Conservation (phyloP, 306 rosid genomes). For the Delonix regia region DNA sequence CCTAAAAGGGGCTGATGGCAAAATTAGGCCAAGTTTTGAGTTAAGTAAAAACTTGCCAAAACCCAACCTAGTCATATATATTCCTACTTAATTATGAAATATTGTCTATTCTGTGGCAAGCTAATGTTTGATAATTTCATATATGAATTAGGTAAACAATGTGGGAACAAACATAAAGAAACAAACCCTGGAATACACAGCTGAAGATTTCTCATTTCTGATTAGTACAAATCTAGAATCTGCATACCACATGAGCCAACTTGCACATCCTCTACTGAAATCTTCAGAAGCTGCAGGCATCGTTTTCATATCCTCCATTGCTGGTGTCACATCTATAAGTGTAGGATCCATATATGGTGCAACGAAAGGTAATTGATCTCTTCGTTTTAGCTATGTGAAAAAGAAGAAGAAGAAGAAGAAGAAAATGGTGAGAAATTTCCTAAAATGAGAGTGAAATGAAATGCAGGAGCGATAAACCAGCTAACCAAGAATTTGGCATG, state of each 20-base stretch:
- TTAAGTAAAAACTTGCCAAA: no score
- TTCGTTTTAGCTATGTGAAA: not conserved
- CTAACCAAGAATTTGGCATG: slow-evolving; percentile 77
- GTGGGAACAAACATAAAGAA: slow-evolving; percentile 78
- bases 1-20: no score
- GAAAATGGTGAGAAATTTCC: no score
- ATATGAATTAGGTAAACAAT: slow-evolving; percentile 63
- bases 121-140: not conserved
- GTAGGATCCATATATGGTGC: slow-evolving; percentile 70
- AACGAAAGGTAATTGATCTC: slow-evolving; percentile 56
- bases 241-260: slow-evolving; percentile 62
- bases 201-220: slow-evolving; percentile 58
- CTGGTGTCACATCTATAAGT: slow-evolving; percentile 37
- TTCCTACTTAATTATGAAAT: no score
- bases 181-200: slow-evolving; percentile 68
- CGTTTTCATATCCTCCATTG: slow-evolving; percentile 83
- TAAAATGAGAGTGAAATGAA: not conserved
- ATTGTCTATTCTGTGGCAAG: not conserved
- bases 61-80: no score
- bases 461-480: slow-evolving; percentile 86
- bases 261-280: slow-evolving; percentile 72
- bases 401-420: not conserved
- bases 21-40: no score
- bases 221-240: slow-evolving; percentile 76
- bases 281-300: slow-evolving; percentile 60